Conservation (phyloP, 257 asterid species). For the Solanum clarkiae region DNA sequence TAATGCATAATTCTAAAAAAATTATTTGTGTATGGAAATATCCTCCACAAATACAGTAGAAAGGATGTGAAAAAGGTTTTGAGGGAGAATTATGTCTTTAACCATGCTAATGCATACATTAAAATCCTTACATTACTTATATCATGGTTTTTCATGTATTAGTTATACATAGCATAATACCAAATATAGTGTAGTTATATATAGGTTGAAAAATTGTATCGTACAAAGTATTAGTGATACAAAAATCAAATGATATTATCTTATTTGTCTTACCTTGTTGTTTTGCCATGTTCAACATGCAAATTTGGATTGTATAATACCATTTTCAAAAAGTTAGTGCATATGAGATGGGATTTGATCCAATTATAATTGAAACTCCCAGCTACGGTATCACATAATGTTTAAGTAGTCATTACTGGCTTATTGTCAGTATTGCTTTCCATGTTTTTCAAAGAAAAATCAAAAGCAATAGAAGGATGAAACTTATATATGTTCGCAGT, state of each 20-base stretch:
- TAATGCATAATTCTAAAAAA: no score
- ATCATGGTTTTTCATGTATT: no score
- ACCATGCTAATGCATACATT: no score
- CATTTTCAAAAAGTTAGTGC: neutral
- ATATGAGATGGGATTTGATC: neutral
- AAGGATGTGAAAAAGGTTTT: no score
- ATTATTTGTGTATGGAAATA: no score
- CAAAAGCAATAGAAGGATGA: neutral
- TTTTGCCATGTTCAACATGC: neutral
- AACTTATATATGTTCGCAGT: neutral
- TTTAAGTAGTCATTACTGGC: neutral
- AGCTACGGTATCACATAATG: neutral
- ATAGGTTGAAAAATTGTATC: no score
- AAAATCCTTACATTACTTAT: no score
- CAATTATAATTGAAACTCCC: neutral
- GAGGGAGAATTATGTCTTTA: no score
- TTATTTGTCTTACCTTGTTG: neutral
- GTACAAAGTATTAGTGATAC: neutral
- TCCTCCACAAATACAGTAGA: no score
- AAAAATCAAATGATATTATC: neutral
- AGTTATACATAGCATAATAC: no score
- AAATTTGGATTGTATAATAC: neutral
- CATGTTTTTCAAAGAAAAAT: neutral
- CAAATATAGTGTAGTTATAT: no score
- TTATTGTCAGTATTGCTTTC: neutral